Percentiles rank a stretch among this genome's conserved stretches.
Evolutionary conservation across 768 basidiomycete genomes (phyloP).

Genomic region (Pleurotus djamor): DNA sequence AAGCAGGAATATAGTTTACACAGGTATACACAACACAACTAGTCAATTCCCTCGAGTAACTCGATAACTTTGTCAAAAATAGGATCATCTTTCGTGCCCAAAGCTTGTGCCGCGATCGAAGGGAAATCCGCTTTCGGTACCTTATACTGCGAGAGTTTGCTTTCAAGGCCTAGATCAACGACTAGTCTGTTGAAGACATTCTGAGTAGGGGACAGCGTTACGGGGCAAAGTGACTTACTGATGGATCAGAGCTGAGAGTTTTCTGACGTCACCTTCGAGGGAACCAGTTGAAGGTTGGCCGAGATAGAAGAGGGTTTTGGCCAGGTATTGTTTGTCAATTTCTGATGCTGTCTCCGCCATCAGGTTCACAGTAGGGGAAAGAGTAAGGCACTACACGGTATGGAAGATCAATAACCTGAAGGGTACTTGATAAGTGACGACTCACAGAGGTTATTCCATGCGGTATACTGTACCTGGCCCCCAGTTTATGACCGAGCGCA

Average conservation of each 20-base stretch:
- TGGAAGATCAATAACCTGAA: background rate
- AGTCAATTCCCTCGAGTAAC: constrained; percentile 40
- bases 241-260: constrained; percentile 51
- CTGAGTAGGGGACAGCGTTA: too few species aligned
- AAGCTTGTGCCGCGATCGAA: constrained; percentile 47
- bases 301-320: constrained; percentile 56
- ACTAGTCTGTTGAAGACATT: constrained; percentile 58
- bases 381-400: constrained; percentile 59
- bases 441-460: constrained; percentile 84
- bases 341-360: constrained; percentile 55
- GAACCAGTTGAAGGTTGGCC: constrained; percentile 60
- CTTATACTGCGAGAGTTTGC: constrained; percentile 56
- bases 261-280: constrained; percentile 57
- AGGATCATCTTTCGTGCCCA: constrained; percentile 41
- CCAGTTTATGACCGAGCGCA: constrained; percentile 70
- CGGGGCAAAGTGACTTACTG: constrained; percentile 43
- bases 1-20: background rate
- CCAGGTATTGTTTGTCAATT: constrained; percentile 63
- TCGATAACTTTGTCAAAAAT: constrained; percentile 38
- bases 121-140: constrained; percentile 57
- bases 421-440: constrained; percentile 18
- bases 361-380: constrained; percentile 59
- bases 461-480: constrained; percentile 71
- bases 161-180: constrained; percentile 52
- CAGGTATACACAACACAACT: constrained; percentile 1